Conservation (phyloP, 1,284 basidiomycete genomes). For the Trichosporon faecale region DNA sequence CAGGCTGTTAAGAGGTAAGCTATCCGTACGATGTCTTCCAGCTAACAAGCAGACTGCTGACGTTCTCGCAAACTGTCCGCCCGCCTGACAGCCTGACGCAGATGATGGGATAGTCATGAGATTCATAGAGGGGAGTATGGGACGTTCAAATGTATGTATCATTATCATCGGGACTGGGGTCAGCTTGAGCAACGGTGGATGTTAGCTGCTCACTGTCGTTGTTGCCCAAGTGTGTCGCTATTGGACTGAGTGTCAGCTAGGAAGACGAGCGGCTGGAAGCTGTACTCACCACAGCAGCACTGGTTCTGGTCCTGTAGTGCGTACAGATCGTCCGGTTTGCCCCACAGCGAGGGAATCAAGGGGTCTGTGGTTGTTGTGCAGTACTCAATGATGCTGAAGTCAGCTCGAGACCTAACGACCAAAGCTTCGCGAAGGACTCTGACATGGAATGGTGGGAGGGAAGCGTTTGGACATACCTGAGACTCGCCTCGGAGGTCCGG, state of each 20-base stretch:
- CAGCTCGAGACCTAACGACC: not conserved
- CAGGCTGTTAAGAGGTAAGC: constrained; percentile 89
- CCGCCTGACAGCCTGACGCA: constrained; percentile 87
- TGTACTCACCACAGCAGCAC: constrained; percentile 21
- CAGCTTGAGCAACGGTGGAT: not conserved
- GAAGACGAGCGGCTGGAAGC: not conserved
- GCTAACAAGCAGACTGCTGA: constrained; percentile 64
- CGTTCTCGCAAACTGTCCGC: constrained; percentile 91
- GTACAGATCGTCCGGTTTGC: constrained; percentile 85
- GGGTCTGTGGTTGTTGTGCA: constrained; percentile 87
- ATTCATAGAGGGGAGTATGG: not conserved
- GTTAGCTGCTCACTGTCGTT: not conserved
- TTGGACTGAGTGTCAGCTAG: not conserved
- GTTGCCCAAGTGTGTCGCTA: not conserved
- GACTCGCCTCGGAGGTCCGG: constrained; percentile 83
- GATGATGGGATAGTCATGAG: constrained; percentile 68
- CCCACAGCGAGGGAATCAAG: constrained; percentile 86
- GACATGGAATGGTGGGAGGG: too few species aligned
- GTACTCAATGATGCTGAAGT: constrained; percentile 75
- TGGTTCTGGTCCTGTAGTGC: constrained; percentile 64
- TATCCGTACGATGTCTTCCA: not conserved
- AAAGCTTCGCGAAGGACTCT: too few species aligned
- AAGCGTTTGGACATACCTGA: constrained; percentile 60
- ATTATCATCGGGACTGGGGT: not conserved
- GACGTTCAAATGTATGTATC: constrained; percentile 13